A percentile compares a stretch with the other conserved stretches of the same genome.
These are phyloP conservation scores for Fusarium xyrophilum DNA, from an alignment of 2,329 filamentous ascomycete species.

Conservation along the genomic window DNA sequence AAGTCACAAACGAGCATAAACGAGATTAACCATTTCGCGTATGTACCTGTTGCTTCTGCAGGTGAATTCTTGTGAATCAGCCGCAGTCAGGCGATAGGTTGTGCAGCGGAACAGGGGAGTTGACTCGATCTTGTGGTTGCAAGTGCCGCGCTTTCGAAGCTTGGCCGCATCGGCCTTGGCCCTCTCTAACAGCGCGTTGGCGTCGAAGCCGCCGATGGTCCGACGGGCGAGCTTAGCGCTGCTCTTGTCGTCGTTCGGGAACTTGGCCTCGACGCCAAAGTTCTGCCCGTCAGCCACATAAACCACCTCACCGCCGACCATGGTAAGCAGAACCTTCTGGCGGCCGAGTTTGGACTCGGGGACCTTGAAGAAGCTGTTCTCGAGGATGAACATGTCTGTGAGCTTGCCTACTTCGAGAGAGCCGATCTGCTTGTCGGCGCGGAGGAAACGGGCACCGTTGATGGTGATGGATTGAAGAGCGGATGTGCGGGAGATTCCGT, in stretches of 20 bases:
- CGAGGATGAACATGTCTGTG: conserved; percentile 37
- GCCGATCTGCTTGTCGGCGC: conserved; percentile 37
- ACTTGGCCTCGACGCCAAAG: conserved; percentile 38
- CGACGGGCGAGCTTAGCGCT: conserved; percentile 26
- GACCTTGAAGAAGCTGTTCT: conserved; percentile 40
- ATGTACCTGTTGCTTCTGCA: neutral
- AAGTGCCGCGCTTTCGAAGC: conserved; percentile 31
- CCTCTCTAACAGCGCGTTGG: conserved; percentile 15
- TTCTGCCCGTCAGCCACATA: conserved; percentile 37
- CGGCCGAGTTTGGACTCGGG: conserved; percentile 37
- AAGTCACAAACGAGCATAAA: neutral
- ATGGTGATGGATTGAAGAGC: conserved; percentile 37
- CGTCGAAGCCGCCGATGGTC: conserved; percentile 31
- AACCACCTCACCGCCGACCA: conserved; percentile 40
- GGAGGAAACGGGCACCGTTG: conserved; percentile 36
- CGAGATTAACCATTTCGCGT: neutral
- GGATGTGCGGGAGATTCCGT: conserved; percentile 31
- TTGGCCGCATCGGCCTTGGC: conserved; percentile 9
- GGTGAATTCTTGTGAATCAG: neutral
- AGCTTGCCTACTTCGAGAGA: conserved; percentile 41
- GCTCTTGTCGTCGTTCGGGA: conserved; percentile 32
- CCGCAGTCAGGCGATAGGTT: neutral
- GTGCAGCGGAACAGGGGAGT: neutral
- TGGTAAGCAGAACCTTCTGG: conserved; percentile 37
- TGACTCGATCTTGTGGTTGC: neutral